phyloP scores from a whole-genome alignment of 495 filamentous ascomycete genomes.

The Neurospora pannonica region DNA sequence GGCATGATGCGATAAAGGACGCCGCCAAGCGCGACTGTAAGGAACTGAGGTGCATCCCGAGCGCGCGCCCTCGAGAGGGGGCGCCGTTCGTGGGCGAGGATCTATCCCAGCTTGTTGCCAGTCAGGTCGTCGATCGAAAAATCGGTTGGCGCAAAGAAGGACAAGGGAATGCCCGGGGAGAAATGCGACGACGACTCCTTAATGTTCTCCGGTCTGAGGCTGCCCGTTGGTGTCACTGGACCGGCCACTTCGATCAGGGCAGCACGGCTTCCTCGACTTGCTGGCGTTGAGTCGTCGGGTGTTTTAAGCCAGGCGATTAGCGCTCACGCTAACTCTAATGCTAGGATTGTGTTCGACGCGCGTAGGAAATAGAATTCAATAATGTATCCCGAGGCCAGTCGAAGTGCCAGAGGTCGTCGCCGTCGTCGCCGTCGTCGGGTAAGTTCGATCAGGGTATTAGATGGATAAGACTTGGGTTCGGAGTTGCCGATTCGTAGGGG shows the following conservation, averaged over 20 bases:
- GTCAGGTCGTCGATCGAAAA: neutral
- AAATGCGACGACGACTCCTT: neutral
- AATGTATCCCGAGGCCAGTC: neutral
- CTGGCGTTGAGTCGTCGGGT: neutral
- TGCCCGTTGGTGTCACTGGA: neutral
- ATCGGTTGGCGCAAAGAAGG: neutral
- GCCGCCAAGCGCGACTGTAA: constrained; percentile 63
- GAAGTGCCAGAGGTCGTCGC: neutral
- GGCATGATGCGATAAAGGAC: constrained; percentile 46
- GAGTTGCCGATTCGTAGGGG: neutral
- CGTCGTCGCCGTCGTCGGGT: neutral
- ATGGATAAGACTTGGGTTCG: neutral
- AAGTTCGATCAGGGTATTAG: neutral
- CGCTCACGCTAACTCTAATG: neutral
- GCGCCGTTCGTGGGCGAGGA: constrained; percentile 3
- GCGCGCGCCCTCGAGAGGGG: constrained; percentile 29
- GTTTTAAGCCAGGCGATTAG: neutral
- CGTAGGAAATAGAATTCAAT: neutral
- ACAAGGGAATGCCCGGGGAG: neutral
- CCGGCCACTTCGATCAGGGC: neutral
- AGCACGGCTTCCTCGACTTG: neutral
- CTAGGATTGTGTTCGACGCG: neutral
- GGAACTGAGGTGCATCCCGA: constrained; percentile 52
- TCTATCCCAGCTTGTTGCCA: neutral
- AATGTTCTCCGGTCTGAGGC: neutral